Evolutionary conservation across 176 grass and related monocot species (phyloP), one percentile per base, ranked within the genome.

Genomic region (Eleusine indica): DNA sequence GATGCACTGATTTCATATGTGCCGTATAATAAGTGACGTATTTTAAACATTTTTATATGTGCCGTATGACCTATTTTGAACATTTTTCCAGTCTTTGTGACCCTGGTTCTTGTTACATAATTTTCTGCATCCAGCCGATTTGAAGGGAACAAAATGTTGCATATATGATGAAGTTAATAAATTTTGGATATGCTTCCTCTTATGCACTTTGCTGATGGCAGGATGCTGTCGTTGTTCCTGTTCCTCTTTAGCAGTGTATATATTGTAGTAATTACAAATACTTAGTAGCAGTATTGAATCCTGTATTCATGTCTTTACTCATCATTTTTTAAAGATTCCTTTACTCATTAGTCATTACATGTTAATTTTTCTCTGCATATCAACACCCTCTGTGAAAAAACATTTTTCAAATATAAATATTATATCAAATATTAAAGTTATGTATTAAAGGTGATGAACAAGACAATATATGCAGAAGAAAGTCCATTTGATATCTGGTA

Each of bases 191-290:
- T 29, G 72, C 81, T 62, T 35, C 39, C 63, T 48, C 37, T 48
- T 77, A 12, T 9, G 37, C 22, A 57, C 35, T 70, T 75, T 85
- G 17, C 62, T 76, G 28, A 25, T 80, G 64, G 30, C 30, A 16
- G 30, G 35, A 70, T 85, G 70, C 17, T 52, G 51, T 75, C 39
- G 9, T 80, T 85, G 13, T 62, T 66, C 14, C 71, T 84, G 15
- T 61, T 79, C 39, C 15, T 68, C 7, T 42, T 63, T 52, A 39
- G 68, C 70, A 17, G 30, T 83, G 35, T 37, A 22, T 73, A 29
- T 79, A 22, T 66, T 25, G 39, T 60, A 79, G 28, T 78, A 49
- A 35, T 80, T 78, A 12, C 13, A 44, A 39, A 7, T 66, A 19
- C 11, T 83, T n/a, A 16, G 38, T 61, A 58, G 58, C 57, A 13